These are phyloP conservation scores for Aegle marmelos DNA, from an alignment of 345 rosid species.

Conservation along the genomic window DNA sequence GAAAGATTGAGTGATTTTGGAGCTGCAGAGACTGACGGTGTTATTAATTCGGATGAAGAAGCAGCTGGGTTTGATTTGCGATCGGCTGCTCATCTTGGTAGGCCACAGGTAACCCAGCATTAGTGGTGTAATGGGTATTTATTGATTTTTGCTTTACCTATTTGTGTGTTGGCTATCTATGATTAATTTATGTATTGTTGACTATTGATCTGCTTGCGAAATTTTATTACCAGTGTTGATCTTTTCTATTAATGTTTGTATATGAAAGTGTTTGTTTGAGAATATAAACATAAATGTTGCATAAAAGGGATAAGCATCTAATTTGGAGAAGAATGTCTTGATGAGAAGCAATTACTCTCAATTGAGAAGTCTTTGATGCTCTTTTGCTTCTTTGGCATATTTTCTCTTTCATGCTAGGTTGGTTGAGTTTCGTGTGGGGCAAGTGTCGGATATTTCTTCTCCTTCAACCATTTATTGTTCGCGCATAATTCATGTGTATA, in stretches of 20 bases:
- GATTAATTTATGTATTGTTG: not conserved
- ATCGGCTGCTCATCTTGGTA: slow-evolving; percentile 49
- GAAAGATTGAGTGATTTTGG: slow-evolving; percentile 46
- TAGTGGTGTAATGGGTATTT: not conserved
- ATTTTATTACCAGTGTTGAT: not conserved
- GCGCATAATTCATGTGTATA: not conserved
- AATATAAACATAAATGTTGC: not conserved
- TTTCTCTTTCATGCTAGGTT: not conserved
- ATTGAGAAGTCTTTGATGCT: not conserved
- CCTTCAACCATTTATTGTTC: not conserved
- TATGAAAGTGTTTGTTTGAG: not conserved
- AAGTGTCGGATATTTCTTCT: not conserved
- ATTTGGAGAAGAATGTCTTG: not conserved
- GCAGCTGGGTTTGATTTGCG: slow-evolving; percentile 48
- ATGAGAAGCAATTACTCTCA: not conserved
- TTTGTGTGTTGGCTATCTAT: not conserved
- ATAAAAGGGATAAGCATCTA: not conserved
- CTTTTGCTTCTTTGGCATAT: not conserved
- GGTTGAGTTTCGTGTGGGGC: not conserved
- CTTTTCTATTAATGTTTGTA: not conserved
- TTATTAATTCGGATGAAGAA: slow-evolving; percentile 40
- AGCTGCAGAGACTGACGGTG: slow-evolving; percentile 31
- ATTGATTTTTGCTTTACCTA: not conserved
- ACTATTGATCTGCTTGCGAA: not conserved
- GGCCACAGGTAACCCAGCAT: slow-evolving; percentile 55